Evolutionary conservation across 495 filamentous ascomycete genomes (phyloP).

Genomic region (Penicillium lagena): DNA sequence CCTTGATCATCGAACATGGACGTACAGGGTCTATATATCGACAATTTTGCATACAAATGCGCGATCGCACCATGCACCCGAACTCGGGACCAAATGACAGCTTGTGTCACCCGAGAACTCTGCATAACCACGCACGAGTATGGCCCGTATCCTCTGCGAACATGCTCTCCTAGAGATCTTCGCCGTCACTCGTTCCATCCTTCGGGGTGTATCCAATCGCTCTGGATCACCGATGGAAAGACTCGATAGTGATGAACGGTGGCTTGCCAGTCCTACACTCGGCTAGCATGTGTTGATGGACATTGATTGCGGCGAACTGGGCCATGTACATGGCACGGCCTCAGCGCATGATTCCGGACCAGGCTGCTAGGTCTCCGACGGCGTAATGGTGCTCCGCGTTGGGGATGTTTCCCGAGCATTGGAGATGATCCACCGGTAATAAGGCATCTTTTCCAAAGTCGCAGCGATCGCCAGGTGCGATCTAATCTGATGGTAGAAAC

Average conservation of each 20-base stretch:
- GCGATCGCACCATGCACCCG: constrained; percentile 1
- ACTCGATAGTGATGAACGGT: constrained; percentile 35
- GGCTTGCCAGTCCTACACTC: constrained; percentile 26
- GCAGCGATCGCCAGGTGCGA: background rate
- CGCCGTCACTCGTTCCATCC: constrained; percentile 45
- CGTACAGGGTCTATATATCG: too few species aligned
- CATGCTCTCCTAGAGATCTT: constrained; percentile 50
- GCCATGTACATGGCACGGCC: constrained; percentile 65
- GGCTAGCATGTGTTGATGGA: constrained; percentile 50
- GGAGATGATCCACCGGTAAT: constrained; percentile 8
- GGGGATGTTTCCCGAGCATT: constrained; percentile 38
- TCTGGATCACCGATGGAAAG: constrained; percentile 56
- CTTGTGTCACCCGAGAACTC: background rate
- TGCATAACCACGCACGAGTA: constrained; percentile 26
- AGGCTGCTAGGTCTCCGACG: constrained; percentile 37
- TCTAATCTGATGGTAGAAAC: background rate
- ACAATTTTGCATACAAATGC: constrained; percentile 53
- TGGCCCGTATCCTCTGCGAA: constrained; percentile 65
- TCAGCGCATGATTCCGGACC: constrained; percentile 67
- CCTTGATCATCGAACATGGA: background rate
- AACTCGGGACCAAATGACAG: too few species aligned
- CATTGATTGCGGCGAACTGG: constrained; percentile 51
- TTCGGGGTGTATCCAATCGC: constrained; percentile 52
- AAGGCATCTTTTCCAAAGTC: background rate
- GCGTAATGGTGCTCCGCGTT: constrained; percentile 54